Percentiles rank a stretch among this genome's conserved stretches.
phyloP scores from a whole-genome alignment of 2,329 filamentous ascomycete genomes.

The Phialocephala subalpina region DNA sequence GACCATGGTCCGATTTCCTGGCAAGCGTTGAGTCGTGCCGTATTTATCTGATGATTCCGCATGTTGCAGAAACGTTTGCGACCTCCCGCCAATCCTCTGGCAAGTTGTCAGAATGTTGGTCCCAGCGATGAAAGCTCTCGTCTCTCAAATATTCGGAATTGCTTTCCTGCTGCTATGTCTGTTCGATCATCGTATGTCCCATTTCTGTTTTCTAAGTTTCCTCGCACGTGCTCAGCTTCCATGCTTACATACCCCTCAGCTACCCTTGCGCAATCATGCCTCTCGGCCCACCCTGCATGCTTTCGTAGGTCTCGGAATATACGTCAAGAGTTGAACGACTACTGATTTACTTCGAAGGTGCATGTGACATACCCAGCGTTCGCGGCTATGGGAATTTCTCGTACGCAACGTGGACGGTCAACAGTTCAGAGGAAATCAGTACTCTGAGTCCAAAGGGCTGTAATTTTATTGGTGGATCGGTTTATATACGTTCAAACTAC shows the following conservation, averaged over 20 bases:
- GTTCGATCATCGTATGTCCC: background rate
- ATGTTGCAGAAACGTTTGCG: background rate
- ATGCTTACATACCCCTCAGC: background rate
- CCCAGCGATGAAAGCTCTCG: background rate
- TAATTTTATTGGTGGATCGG: background rate
- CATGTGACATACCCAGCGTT: background rate
- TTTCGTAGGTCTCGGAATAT: background rate
- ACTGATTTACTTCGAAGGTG: background rate
- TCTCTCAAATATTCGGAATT: background rate
- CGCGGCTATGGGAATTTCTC: background rate
- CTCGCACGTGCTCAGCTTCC: background rate
- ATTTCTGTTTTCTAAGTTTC: background rate
- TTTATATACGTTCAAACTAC: background rate
- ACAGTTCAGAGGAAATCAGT: background rate
- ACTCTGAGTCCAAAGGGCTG: background rate
- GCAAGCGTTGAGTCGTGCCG: background rate
- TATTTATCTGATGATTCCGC: constrained; percentile 1
- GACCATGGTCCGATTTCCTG: background rate
- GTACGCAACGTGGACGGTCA: background rate
- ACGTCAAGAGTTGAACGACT: background rate
- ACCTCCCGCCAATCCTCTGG: background rate
- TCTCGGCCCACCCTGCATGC: background rate
- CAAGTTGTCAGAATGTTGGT: constrained; percentile 2
- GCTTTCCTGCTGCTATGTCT: background rate
- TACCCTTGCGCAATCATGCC: constrained; percentile 4